phyloP scores from a whole-genome alignment of 768 basidiomycete species.

The Rhizopogon vesiculosus region DNA sequence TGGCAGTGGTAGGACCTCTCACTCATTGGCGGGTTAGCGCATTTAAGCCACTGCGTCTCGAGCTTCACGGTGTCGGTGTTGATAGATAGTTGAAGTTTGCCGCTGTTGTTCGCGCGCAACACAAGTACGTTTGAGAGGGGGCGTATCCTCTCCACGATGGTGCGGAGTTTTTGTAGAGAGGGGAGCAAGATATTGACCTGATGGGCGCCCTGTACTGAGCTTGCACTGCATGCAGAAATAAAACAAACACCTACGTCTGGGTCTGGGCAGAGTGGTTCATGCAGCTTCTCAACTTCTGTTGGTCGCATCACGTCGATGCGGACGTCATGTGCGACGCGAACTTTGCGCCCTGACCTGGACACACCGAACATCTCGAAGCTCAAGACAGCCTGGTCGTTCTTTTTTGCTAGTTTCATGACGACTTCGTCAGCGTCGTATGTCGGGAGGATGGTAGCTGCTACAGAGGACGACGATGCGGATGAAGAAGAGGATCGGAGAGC shows the following conservation, averaged over 20 bases:
- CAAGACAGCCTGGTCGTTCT: slow-evolving; percentile 72
- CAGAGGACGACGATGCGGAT: slow-evolving; percentile 37
- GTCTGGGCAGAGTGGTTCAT: slow-evolving; percentile 81
- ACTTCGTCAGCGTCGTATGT: slow-evolving; percentile 57
- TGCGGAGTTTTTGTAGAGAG: slow-evolving; percentile 69
- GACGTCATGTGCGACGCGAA: slow-evolving; percentile 76
- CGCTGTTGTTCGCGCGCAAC: slow-evolving; percentile 63
- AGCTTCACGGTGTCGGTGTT: slow-evolving; percentile 71
- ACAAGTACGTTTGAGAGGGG: slow-evolving; percentile 67
- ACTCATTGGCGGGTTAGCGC: slow-evolving; percentile 60
- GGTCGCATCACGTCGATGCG: slow-evolving; percentile 78
- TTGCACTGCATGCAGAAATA: background rate
- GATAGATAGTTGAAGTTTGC: slow-evolving; percentile 48
- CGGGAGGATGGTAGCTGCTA: slow-evolving; percentile 24
- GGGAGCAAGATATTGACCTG: slow-evolving; percentile 80
- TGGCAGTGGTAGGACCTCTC: slow-evolving; percentile 5
- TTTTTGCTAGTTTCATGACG: slow-evolving; percentile 84
- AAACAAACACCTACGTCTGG: slow-evolving; percentile 59
- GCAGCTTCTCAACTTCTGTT: slow-evolving; percentile 62
- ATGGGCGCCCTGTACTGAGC: background rate
- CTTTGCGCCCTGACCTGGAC: slow-evolving; percentile 56
- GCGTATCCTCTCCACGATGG: slow-evolving; percentile 69
- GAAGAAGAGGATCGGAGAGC: slow-evolving; percentile 65
- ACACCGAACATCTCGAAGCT: slow-evolving; percentile 70
- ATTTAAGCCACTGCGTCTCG: slow-evolving; percentile 76